Evolutionary conservation across 495 filamentous ascomycete species (phyloP), one percentile per base, ranked within the genome.

Genomic region (Podospora tetraspora): DNA sequence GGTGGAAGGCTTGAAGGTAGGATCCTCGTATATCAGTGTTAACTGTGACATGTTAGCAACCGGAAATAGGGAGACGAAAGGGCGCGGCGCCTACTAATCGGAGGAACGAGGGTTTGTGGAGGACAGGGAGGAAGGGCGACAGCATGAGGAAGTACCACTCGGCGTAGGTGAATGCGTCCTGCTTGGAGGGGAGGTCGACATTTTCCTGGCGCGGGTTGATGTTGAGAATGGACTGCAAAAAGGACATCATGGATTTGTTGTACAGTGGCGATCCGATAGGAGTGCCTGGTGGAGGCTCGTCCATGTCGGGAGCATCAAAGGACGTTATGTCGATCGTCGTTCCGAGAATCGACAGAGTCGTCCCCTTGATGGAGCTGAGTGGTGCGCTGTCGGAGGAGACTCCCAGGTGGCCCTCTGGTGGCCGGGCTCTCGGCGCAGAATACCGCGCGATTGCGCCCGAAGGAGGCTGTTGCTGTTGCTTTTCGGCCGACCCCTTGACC

Each of bases 311-410:
- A 0, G 86, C 86, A 30, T 87, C 84, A 72, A 92, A 90, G 52
- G 90, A 88, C 3, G 90, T 86, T 25, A 94, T 81, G 74, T 93
- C 89, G 70, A 94, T 91, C 62, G 90, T 87, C 69, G 90, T 88
- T 22, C 91, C 91, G 58, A 94, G 85, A 60, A 94, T 85, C 2
- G 88, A 87, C 61, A 94, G 78, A 1, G 87, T 86, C 1, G 89
- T 92, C 9, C 89, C 91, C 72, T 90, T 89, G 72, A 92, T 89
- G 16, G 88, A 87, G 79, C 88, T 90, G 3, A 93, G 79, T 59
- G 86, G 84, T 4, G 85, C 83, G 74, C 86, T 87, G n/a, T 87
- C 85, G 11, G 85, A 84, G 10, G 87, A 86, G 27, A 93, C 87
- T 24, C 91, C 91, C 8, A 93, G 83, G 70, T 92, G 91, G 75